Evolutionary conservation across 768 basidiomycete species (phyloP).

Genomic region (Russula virescens): DNA sequence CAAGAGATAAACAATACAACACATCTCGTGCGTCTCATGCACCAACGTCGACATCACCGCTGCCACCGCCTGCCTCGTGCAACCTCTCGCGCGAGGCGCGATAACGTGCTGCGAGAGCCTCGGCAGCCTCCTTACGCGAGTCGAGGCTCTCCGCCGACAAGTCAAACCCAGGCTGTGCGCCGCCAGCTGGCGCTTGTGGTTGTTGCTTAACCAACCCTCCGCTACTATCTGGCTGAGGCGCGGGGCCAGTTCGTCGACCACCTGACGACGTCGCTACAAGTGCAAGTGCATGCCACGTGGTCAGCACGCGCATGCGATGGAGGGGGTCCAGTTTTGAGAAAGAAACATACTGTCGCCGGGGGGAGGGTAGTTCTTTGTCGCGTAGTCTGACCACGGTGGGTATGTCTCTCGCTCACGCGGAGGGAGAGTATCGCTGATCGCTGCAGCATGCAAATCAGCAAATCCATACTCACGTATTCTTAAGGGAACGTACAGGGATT

Average conservation of each 20-base stretch:
- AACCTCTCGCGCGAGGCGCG: constrained; percentile 16
- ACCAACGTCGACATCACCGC: neutral
- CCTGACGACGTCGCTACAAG: constrained; percentile 22
- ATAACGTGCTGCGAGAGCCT: constrained; percentile 21
- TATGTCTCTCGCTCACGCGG: constrained; percentile 8
- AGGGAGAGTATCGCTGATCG: constrained; percentile 6
- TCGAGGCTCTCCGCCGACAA: constrained; percentile 21
- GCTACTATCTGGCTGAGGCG: neutral
- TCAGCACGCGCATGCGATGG: too few species aligned
- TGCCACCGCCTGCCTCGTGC: constrained; percentile 1
- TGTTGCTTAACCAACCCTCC: neutral
- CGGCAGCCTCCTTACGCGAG: constrained; percentile 20
- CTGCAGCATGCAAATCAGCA: neutral
- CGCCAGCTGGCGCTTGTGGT: neutral
- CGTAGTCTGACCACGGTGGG: constrained; percentile 15
- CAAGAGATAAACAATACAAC: too few species aligned
- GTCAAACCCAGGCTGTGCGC: constrained; percentile 8
- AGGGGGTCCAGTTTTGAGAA: neutral
- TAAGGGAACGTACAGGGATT: constrained; percentile 12
- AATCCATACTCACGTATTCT: neutral
- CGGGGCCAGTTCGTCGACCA: constrained; percentile 14
- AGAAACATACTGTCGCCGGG: constrained; percentile 19
- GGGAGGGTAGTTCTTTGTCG: constrained; percentile 23
- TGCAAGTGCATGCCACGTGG: neutral
- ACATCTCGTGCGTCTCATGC: too few species aligned